A percentile compares a stretch with the other conserved stretches of the same genome.
Conservation (phyloP, 2,329 filamentous ascomycete genomes). For the Helicocarpus griseus region DNA sequence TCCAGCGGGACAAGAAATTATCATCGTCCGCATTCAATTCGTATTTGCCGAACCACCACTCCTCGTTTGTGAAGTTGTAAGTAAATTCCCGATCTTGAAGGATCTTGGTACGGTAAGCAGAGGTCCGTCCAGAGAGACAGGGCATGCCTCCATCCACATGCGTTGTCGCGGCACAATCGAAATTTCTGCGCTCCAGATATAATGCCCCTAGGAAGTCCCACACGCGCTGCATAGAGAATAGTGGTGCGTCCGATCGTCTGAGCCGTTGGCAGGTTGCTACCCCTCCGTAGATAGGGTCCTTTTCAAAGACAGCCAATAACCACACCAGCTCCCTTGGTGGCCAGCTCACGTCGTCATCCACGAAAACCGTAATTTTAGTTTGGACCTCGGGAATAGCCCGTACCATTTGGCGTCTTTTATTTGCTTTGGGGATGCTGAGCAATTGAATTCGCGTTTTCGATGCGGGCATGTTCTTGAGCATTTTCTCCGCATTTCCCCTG, state of each 20-base stretch:
- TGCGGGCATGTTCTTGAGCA: slow-evolving; percentile 45
- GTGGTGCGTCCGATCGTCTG: slow-evolving; percentile 54
- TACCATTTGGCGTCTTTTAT: slow-evolving; percentile 91
- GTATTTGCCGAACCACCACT: slow-evolving; percentile 67
- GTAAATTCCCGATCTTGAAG: slow-evolving; percentile 77
- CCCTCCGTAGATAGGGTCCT: slow-evolving; percentile 65
- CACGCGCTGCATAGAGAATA: slow-evolving; percentile 48
- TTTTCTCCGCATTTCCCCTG: slow-evolving; percentile 55
- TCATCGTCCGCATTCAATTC: slow-evolving; percentile 94
- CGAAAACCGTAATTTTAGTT: slow-evolving; percentile 81
- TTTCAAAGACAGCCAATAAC: slow-evolving; percentile 88
- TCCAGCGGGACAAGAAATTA: slow-evolving; percentile 95
- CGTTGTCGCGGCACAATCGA: slow-evolving; percentile 92
- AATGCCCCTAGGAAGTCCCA: slow-evolving; percentile 88
- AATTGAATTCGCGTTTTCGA: slow-evolving; percentile 62
- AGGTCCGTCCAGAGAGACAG: slow-evolving; percentile 89
- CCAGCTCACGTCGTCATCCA: slow-evolving; percentile 94
- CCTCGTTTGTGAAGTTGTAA: slow-evolving; percentile 82
- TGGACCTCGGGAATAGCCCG: slow-evolving; percentile 76
- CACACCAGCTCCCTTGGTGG: slow-evolving; percentile 75
- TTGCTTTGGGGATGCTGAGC: slow-evolving; percentile 71
- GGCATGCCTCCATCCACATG: slow-evolving; percentile 93
- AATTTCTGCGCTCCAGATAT: slow-evolving; percentile 89
- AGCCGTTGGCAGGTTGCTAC: slow-evolving; percentile 88
- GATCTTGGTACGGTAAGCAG: slow-evolving; percentile 83